Percentiles rank a stretch among this genome's conserved stretches.
phyloP scores from a whole-genome alignment of 73 alveolate genomes.

The Tetrahymena borealis region DNA sequence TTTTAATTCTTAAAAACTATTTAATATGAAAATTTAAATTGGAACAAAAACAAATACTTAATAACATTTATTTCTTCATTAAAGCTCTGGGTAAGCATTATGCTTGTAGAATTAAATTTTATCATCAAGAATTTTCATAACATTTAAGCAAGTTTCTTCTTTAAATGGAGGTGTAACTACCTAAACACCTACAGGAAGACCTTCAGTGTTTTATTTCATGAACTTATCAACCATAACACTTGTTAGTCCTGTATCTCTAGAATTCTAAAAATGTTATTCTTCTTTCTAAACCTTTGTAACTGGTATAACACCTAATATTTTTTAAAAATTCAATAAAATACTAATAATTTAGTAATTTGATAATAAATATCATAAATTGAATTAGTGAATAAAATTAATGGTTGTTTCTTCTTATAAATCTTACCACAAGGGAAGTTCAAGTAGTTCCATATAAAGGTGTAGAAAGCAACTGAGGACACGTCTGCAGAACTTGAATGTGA shows the following conservation, averaged over 20 bases:
- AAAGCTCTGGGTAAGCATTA: not conserved
- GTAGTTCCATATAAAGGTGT: conserved; percentile 39
- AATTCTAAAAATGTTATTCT: not conserved
- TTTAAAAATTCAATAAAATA: not conserved
- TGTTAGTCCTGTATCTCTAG: not conserved
- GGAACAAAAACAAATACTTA: too few species aligned
- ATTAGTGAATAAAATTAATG: not conserved
- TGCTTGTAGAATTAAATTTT: not conserved
- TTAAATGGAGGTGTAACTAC: not conserved
- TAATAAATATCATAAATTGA: not conserved
- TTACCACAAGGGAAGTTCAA: conserved; percentile 39
- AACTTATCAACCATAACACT: not conserved
- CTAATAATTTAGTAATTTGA: not conserved
- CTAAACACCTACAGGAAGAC: not conserved
- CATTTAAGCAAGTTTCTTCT: not conserved
- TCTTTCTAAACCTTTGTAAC: not conserved
- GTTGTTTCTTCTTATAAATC: not conserved
- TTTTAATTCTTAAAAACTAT: too few species aligned
- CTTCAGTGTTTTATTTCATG: not conserved
- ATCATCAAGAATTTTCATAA: not conserved
- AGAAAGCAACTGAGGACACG: conserved; percentile 7
- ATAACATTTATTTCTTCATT: not conserved
- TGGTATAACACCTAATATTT: not conserved
- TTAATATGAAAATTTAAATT: too few species aligned
- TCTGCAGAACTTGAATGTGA: conserved; percentile 23